These are phyloP conservation scores for Syzygium jambos DNA, from an alignment of 345 rosid species.

Conservation along the genomic window DNA sequence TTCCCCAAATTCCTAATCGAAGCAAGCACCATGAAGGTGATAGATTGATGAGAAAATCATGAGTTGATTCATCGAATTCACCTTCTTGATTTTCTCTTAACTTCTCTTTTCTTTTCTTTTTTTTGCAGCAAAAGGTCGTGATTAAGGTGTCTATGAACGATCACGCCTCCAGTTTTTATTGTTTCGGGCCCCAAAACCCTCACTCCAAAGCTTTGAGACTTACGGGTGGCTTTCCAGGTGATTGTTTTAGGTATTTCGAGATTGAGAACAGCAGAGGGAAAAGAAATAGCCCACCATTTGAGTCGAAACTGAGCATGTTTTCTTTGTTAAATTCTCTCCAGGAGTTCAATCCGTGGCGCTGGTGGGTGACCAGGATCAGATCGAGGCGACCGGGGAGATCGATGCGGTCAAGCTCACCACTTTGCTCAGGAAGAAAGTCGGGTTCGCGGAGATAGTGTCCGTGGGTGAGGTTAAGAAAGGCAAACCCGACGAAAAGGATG, in stretches of 20 bases:
- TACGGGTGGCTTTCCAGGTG: not conserved
- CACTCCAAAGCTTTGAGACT: not conserved
- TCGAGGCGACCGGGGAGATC: not conserved
- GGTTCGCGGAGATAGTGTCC: not conserved
- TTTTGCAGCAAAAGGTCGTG: not conserved
- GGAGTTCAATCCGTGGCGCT: not conserved
- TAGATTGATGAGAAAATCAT: not conserved
- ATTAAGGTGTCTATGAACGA: not conserved
- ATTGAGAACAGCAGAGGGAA: not conserved
- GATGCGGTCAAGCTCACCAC: not conserved
- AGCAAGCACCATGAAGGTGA: not conserved
- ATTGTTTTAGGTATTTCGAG: not conserved
- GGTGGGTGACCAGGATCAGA: not conserved
- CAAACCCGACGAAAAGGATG: not conserved
- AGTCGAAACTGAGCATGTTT: not conserved
- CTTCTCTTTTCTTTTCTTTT: not conserved
- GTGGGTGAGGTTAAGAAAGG: not conserved
- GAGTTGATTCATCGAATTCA: not conserved
- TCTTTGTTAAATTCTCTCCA: not conserved
- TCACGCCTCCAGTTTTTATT: not conserved
- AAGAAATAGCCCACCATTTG: not conserved
- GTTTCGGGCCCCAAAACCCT: not conserved
- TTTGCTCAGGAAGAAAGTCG: not conserved
- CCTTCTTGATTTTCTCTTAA: not conserved
- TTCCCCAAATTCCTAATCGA: not conserved